A percentile compares a stretch with the other conserved stretches of the same genome.
phyloP scores from a whole-genome alignment of 352 stramenopile genomes.

The Globisporangium cylindrosporum region DNA sequence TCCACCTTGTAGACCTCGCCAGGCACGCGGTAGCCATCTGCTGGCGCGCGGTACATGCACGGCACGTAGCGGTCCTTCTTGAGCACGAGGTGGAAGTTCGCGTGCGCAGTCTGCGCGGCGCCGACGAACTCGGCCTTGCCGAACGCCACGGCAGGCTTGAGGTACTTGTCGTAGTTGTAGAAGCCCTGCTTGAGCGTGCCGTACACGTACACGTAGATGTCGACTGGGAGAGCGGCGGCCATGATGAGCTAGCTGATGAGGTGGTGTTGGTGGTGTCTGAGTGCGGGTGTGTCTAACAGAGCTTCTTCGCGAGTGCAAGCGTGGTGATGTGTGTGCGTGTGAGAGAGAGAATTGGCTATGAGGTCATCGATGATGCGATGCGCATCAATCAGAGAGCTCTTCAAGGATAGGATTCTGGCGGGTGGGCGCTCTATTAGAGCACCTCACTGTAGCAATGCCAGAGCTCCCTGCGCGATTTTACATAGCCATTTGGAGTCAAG shows the following conservation, averaged over 20 bases:
- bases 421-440: too few relatives aligned
- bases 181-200: conserved; percentile 75
- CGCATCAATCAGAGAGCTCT: too few relatives aligned
- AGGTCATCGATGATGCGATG: too few relatives aligned
- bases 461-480: too few relatives aligned
- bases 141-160: conserved; percentile 41
- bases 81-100: conserved; percentile 62
- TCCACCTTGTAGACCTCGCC: conserved; percentile 72
- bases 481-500: too few relatives aligned
- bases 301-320: not conserved
- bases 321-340: too few relatives aligned
- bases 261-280: not conserved
- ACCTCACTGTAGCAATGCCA: too few relatives aligned
- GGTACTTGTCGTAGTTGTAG: conserved; percentile 70
- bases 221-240: conserved; percentile 4
- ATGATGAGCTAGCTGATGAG: conserved; percentile 1
- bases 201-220: conserved; percentile 75
- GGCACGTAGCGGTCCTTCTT: conserved; percentile 59
- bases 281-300: not conserved
- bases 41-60: conserved; percentile 51
- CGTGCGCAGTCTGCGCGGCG: conserved; percentile 29
- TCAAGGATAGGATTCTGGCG: too few relatives aligned
- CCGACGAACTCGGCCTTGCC: conserved; percentile 54
- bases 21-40: conserved; percentile 37
- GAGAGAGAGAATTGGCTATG: too few relatives aligned